Percentiles rank a stretch among this genome's conserved stretches.
Evolutionary conservation across 2,329 filamentous ascomycete species (phyloP).

Genomic region (Colletotrichum falcatum): DNA sequence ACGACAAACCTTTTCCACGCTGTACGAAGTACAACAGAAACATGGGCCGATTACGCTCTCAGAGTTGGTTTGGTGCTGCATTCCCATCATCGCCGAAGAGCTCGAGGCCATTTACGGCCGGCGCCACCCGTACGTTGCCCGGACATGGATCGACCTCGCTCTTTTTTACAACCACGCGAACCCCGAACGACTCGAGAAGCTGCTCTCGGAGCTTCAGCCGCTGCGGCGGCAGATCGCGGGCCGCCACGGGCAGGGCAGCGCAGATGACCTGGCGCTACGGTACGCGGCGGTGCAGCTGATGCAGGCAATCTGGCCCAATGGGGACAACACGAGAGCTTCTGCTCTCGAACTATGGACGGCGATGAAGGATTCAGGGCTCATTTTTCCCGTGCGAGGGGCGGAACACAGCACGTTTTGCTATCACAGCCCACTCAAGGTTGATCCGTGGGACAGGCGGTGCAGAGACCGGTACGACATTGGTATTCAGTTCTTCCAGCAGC

Average conservation of each 20-base stretch:
- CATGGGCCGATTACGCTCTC: constrained; percentile 57
- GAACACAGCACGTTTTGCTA: constrained; percentile 56
- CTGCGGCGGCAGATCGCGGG: constrained; percentile 53
- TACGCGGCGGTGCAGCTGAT: constrained; percentile 57
- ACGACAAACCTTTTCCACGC: constrained; percentile 56
- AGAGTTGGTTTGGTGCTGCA: constrained; percentile 56
- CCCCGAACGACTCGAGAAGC: constrained; percentile 52
- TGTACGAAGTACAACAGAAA: constrained; percentile 60
- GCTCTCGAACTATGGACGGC: constrained; percentile 54
- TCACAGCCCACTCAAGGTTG: constrained; percentile 57
- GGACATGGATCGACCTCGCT: constrained; percentile 57
- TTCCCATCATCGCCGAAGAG: constrained; percentile 57
- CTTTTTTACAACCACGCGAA: constrained; percentile 55
- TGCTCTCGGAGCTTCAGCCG: constrained; percentile 53
- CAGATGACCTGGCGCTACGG: constrained; percentile 54
- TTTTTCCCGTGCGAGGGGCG: constrained; percentile 53
- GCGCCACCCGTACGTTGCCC: constrained; percentile 57
- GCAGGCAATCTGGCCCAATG: constrained; percentile 50
- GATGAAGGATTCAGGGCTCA: constrained; percentile 50
- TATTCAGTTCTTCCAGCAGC: constrained; percentile 53
- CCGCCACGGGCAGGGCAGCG: constrained; percentile 48
- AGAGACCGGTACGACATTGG: constrained; percentile 55
- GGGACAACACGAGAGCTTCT: constrained; percentile 51
- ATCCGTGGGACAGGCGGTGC: constrained; percentile 59
- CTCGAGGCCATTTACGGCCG: constrained; percentile 58